Base-by-base conservation (phyloP, 1,139 yeast genomes). In the Yarrowia galli region DNA sequence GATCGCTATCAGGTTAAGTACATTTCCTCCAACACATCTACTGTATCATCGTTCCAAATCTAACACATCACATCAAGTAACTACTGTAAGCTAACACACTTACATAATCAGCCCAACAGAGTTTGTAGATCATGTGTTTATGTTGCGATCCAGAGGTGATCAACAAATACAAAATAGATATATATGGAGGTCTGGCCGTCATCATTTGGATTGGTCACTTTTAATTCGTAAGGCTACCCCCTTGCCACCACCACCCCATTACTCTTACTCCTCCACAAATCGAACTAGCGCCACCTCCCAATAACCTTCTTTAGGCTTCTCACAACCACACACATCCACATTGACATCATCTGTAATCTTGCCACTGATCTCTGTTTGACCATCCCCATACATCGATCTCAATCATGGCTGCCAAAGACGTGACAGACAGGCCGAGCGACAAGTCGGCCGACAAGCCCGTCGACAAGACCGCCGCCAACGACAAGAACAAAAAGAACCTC, bases 401-500 rank as follows among this genome's bases (percentile, higher is more conserved):
- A 56, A 58, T 32, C 64, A 58, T 42, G 51, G 40, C 64, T 22
- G 49, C 22, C 36, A 56, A 42, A 18, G 38, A 28, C 46, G 63
- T 15, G 28, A 42, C 9, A 5, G 43, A 56, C 20, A 43, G 42
- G 28, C 16, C 48, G 36, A 40, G 22, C 42, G 51, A 43, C 40
- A 58, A 58, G 32, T 1, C 51, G 22, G 64, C 18, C 51, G 60
- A 58, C 16, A 43, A 58, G 38, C 9, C 38, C 42, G 64, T 13
- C 32, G 51, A 43, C 38, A 58, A 58, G 28, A 13, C 38, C 49
- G 49, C 18, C 49, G 7, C 38, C 38, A 13, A 18, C 40, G 46
- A 32, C 22, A 73, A 71, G 75, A 77, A 81, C 74, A 80, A 82
- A 67, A 75, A 79, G 69, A 74, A 7, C 20, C 38, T 16, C 16